Base-by-base conservation (phyloP, 1,284 basidiomycete genomes). In the Chondrostereum purpureum region DNA sequence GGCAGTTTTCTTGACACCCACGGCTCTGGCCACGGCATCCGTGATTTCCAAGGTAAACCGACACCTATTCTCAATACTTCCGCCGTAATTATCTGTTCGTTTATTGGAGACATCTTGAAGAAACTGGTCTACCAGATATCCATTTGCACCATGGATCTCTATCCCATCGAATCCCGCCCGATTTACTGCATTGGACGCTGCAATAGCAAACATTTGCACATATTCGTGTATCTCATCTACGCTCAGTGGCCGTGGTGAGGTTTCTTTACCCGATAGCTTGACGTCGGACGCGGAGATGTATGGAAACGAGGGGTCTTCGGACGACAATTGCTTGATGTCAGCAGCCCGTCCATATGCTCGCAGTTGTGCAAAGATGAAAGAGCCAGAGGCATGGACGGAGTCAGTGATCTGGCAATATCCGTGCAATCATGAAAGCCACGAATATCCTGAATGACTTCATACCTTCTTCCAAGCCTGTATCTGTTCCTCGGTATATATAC, bases 41-140 rank as follows among this genome's bases (percentile, higher is more conserved):
- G 75, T 56, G 4, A 76, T 67, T 52, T 67, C 66, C 42, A 78
- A 61, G 0, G 64, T 59, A 47, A 83, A 80, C 11, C 72, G 63
- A 0, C 63, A 54, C 35, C 80, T 62, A 53, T 74, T 77, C 57
- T 76, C 71, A 21, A 77, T 48, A 11, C 65, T 68, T 2, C 77
- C 78, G 4, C 79, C 78, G 56, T 76, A 82, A 21, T 63, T 58
- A 56, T 83, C 80, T 8, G 69, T 73, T 33, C 78, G 66, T 18
- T 68, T 59, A 61, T 80, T 80, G 35, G 62, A 53, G 4, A 61
- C 53, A 31, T 68, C 63, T 50, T 74, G 68, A 14, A 68, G 41
- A 55, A 70, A 72, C 51, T 72, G 67, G 50, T 72, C 69, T 14
- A 72, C 38, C 5, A 74, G 56, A 45, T 68, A 71, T 2, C 72